phyloP scores from a whole-genome alignment of 805 yeast genomes.

The Lipomyces spencermartinsiae region DNA sequence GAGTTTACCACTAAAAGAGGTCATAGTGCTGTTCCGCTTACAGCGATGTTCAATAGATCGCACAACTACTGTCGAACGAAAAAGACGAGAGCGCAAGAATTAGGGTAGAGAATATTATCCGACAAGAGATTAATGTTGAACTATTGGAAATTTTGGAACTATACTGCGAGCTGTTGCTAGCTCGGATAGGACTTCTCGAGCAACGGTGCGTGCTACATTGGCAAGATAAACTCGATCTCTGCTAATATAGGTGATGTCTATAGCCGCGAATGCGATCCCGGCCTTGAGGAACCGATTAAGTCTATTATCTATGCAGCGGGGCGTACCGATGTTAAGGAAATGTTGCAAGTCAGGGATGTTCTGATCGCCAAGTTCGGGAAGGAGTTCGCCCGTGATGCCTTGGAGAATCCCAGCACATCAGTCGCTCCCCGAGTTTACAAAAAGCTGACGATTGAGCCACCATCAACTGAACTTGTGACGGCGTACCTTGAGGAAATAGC shows the following conservation, averaged over 20 bases:
- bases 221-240: background rate
- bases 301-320: conserved; percentile 72
- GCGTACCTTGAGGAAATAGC: conserved; percentile 82
- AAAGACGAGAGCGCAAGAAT: conserved; percentile 84
- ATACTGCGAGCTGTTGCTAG: conserved; percentile 79
- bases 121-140: conserved; percentile 82
- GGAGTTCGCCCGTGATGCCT: conserved; percentile 65
- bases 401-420: conserved; percentile 56
- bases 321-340: conserved; percentile 77
- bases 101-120: conserved; percentile 80
- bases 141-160: conserved; percentile 78
- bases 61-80: conserved; percentile 70
- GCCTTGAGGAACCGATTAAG: conserved; percentile 77
- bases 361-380: conserved; percentile 67
- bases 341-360: conserved; percentile 64
- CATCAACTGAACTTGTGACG: conserved; percentile 66
- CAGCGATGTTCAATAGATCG: conserved; percentile 50
- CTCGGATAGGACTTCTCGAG: conserved; percentile 69
- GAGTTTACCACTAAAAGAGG: conserved; percentile 13
- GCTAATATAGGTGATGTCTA: background rate
- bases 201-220: conserved; percentile 42
- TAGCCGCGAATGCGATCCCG: conserved; percentile 54
- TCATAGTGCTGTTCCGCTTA: background rate
- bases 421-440: conserved; percentile 73
- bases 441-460: conserved; percentile 71